Percentiles rank a stretch among this genome's conserved stretches.
phyloP scores from a whole-genome alignment of 164 flowering plant genomes.

The Berberis vulgaris region DNA sequence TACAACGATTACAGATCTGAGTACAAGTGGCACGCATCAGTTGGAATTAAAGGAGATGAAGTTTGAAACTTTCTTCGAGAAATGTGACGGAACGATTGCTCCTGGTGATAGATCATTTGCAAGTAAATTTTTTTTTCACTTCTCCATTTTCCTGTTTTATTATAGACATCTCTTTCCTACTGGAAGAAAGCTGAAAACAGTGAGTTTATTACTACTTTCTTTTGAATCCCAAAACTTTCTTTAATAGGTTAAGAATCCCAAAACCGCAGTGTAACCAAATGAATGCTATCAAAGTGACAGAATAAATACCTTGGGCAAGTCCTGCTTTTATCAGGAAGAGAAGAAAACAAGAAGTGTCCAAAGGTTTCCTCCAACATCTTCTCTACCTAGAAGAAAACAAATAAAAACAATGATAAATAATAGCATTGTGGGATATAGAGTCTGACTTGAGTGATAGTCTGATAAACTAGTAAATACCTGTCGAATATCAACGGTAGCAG shows the following conservation, averaged over 20 bases:
- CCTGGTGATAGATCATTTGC: too few species aligned
- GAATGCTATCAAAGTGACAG: neutral
- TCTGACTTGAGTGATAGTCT: neutral
- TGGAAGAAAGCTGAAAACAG: too few species aligned
- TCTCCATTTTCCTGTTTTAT: too few species aligned
- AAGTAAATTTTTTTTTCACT: too few species aligned
- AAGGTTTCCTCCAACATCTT: constrained; percentile 82
- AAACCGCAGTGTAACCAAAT: neutral
- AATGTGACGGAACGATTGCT: too few species aligned
- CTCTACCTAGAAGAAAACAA: constrained; percentile 53
- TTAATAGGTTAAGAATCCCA: too few species aligned
- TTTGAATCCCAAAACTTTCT: too few species aligned
- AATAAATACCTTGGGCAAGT: constrained; percentile 66
- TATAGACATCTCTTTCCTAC: too few species aligned
- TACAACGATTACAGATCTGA: too few species aligned
- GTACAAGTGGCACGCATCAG: too few species aligned
- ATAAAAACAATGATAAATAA: neutral
- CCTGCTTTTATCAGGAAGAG: constrained; percentile 62
- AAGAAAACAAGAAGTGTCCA: constrained; percentile 60
- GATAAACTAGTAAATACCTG: constrained; percentile 31
- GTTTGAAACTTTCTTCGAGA: too few species aligned
- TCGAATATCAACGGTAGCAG: constrained; percentile 52
- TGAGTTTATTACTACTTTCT: neutral
- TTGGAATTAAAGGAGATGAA: too few species aligned
- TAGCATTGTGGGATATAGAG: neutral